These are phyloP conservation scores for Royoungia palumana DNA, from an alignment of 768 basidiomycete genomes.

Conservation along the genomic window DNA sequence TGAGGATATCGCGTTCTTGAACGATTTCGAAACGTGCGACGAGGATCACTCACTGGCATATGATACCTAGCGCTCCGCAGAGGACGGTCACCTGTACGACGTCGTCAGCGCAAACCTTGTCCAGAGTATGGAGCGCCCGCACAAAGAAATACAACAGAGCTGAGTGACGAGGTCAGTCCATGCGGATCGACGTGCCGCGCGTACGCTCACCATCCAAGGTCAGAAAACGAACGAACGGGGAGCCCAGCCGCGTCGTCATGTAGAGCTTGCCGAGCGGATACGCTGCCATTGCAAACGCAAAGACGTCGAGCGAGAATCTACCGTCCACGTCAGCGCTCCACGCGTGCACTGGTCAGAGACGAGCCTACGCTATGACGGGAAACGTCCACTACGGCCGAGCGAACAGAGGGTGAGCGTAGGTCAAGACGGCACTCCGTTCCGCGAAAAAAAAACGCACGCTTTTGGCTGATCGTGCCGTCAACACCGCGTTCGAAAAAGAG, in stretches of 20 bases:
- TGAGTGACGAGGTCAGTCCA: background rate
- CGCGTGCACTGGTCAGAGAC: background rate
- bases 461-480: background rate
- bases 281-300: background rate
- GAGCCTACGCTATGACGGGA: background rate
- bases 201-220: slow-evolving; percentile 9
- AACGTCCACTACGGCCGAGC: background rate
- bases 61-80: background rate
- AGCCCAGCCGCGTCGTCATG: background rate
- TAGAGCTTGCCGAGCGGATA: background rate
- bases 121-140: background rate
- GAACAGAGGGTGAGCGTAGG: too few relatives aligned
- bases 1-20: background rate
- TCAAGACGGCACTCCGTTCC: too few relatives aligned
- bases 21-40: background rate
- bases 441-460: background rate
- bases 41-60: slow-evolving; percentile 4
- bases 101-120: background rate
- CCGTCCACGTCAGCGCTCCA: background rate
- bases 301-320: background rate
- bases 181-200: background rate
- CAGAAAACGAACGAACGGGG: slow-evolving; percentile 1
- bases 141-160: background rate
- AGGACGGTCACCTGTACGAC: background rate
- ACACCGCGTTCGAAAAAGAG: background rate